These are phyloP conservation scores for Aspergillus olivimuriae DNA, from an alignment of 495 filamentous ascomycete species.

Conservation along the genomic window DNA sequence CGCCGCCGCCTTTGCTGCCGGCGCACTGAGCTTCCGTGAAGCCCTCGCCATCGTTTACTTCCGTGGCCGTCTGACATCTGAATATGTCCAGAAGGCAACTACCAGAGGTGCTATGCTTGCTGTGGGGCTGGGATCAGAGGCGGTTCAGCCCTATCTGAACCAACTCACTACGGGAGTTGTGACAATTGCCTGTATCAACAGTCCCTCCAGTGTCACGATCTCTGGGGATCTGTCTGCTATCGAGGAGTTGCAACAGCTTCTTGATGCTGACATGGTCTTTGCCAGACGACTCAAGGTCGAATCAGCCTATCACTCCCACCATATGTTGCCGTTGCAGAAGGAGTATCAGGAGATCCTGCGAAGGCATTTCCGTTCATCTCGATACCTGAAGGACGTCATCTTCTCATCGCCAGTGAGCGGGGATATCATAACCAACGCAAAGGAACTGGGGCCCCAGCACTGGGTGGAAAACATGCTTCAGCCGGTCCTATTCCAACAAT, in stretches of 20 bases:
- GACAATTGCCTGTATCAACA: slow-evolving; percentile 43
- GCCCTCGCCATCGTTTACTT: slow-evolving; percentile 23
- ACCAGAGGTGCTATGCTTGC: slow-evolving; percentile 30
- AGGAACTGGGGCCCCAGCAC: slow-evolving; percentile 8
- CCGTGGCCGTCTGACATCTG: slow-evolving; percentile 18
- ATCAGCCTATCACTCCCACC: slow-evolving; percentile 58
- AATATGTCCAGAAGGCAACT: slow-evolving; percentile 1
- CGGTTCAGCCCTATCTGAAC: slow-evolving; percentile 13
- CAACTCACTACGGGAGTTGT: slow-evolving; percentile 8
- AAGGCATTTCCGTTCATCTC: neutral
- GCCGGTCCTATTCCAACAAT: slow-evolving; percentile 22
- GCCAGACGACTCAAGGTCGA: slow-evolving; percentile 50
- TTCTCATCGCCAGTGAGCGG: neutral
- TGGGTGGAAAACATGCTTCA: slow-evolving; percentile 28
- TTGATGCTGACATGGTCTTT: slow-evolving; percentile 43
- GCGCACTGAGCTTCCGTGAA: slow-evolving; percentile 30
- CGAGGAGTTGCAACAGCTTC: slow-evolving; percentile 34
- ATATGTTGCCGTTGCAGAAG: slow-evolving; percentile 40
- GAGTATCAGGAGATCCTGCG: slow-evolving; percentile 14
- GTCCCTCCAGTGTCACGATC: slow-evolving; percentile 36
- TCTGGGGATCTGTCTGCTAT: slow-evolving; percentile 30
- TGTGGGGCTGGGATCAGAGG: slow-evolving; percentile 19
- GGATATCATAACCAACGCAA: neutral
- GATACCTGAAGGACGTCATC: neutral
- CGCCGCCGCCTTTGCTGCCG: slow-evolving; percentile 28